These are phyloP conservation scores for Colletotrichum sp. DNA, from an alignment of 2,329 filamentous ascomycete genomes.

Conservation along the genomic window DNA sequence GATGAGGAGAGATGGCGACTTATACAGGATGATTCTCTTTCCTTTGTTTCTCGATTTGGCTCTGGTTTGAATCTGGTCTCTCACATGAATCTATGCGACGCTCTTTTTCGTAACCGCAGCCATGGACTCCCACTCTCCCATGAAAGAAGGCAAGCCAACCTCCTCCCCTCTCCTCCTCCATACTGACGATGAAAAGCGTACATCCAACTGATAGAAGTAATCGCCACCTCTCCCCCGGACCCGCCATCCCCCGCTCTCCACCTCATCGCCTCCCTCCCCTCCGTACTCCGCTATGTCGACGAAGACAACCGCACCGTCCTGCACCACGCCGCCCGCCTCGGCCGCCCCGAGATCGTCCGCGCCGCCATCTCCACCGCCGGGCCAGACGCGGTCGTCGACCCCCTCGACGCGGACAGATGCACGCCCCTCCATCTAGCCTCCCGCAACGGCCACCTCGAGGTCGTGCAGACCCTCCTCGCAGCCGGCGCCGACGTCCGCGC, in stretches of 20 bases:
- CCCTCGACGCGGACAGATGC: slow-evolving; percentile 9
- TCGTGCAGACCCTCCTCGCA: slow-evolving; percentile 12
- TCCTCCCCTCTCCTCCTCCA: no score
- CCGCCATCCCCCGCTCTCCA: slow-evolving; percentile 6
- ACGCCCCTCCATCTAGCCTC: slow-evolving; percentile 23
- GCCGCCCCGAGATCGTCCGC: slow-evolving; percentile 5
- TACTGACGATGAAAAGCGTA: slow-evolving; percentile 9
- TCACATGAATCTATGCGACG: background rate
- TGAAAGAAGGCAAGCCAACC: slow-evolving; percentile 13
- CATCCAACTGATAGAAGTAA: slow-evolving; percentile 21
- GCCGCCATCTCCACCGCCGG: slow-evolving; percentile 9
- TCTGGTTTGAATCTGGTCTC: background rate
- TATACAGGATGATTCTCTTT: background rate
- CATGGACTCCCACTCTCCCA: slow-evolving; percentile 23
- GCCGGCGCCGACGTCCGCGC: slow-evolving; percentile 18
- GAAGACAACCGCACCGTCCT: slow-evolving; percentile 17
- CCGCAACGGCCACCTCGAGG: slow-evolving; percentile 18
- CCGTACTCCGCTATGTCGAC: slow-evolving; percentile 18
- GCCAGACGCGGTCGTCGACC: slow-evolving; percentile 10
- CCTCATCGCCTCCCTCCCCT: slow-evolving; percentile 20
- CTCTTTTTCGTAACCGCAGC: background rate
- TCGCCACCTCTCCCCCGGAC: background rate
- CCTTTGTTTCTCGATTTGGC: background rate
- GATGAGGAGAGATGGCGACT: background rate
- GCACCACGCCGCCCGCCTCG: slow-evolving; percentile 20